phyloP scores from a whole-genome alignment of 1,139 yeast genomes.

The Sugiyamaella pinicola region DNA sequence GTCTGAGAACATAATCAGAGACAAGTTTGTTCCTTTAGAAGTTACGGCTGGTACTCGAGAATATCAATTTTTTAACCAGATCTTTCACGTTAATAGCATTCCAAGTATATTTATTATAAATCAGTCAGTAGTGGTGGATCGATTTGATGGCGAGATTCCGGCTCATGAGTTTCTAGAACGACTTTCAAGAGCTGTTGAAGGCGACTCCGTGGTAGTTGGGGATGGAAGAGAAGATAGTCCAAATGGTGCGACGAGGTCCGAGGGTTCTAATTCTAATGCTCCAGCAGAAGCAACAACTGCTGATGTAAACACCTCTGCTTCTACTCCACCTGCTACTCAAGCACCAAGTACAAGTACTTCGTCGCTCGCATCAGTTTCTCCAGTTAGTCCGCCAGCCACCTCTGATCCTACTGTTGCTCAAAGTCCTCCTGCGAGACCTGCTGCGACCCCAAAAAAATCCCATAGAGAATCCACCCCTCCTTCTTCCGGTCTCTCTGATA shows the following conservation, averaged over 20 bases:
- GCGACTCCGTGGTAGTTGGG: not conserved
- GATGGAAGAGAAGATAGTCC: not conserved
- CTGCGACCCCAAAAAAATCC: not conserved
- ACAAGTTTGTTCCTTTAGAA: constrained; percentile 47
- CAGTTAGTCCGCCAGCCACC: not conserved
- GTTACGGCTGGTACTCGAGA: constrained; percentile 52
- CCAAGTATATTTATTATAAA: constrained; percentile 56
- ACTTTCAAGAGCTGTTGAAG: constrained; percentile 2
- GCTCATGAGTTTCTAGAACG: constrained; percentile 39
- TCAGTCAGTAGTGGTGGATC: constrained; percentile 51
- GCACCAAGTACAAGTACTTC: not conserved
- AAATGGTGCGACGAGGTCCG: not conserved
- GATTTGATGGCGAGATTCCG: constrained; percentile 44
- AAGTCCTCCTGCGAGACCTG: not conserved
- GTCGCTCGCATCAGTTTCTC: not conserved
- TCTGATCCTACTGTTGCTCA: not conserved
- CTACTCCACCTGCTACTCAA: not conserved
- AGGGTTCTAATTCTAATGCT: no score
- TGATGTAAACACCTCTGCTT: not conserved
- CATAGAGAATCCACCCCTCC: constrained; percentile 11
- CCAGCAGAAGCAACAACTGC: not conserved
- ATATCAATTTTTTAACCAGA: constrained; percentile 52
- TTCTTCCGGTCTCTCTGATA: constrained; percentile 10
- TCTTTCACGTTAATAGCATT: constrained; percentile 50
- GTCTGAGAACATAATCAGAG: constrained; percentile 2